Base-by-base conservation (phyloP, 352 stramenopile genomes). In the Aphanomyces invadans region DNA sequence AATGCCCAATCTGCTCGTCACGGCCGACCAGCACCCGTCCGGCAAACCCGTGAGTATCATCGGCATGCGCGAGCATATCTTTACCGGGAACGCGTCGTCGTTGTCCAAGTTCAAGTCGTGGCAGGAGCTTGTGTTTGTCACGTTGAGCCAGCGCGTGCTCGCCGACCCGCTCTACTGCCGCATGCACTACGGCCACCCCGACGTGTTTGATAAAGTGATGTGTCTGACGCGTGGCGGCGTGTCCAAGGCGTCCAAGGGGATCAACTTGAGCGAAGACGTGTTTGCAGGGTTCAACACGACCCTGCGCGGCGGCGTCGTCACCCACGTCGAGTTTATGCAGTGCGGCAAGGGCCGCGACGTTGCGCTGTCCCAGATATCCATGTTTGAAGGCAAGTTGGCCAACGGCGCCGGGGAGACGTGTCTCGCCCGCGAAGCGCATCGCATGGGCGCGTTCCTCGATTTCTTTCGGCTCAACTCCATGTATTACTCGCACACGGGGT, bases 11-110 rank as follows among this genome's bases (percentile, higher is more conserved):
- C 68, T 89, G 46, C 69, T 91, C n/a, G 73, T 81, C 42, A 89
- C 78, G 3, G 79, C 80, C 42, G 80, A 88, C 38, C 44, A 74
- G 45, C 80, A 89, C 38, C 79, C 81, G 28, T 87, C 80, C 17
- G 85, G 82, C 57, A 87, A 88, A 26, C 77, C 79, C 5, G 79
- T 89, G 11, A 87, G 77, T 21, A 91, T 91, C 65, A 89, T 89
- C 69, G 82, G 82, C 67, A 90, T 90, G 82, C 80, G 82, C 68
- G 82, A 90, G 70, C 82, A 90, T 52, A 90, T 90, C 74, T 90
- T 90, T 54, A 90, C 83, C 15, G 79, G 80, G 52, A 88, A 88
- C 29, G 83, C 80, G 17, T 89, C 79, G 15, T 91, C 82, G 15
- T 68, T 90, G 25, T 83, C 80, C 12, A 90, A 89, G 67, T 90